These are phyloP conservation scores for Seiridium cupressi DNA, from an alignment of 2,329 filamentous ascomycete genomes.

Conservation along the genomic window DNA sequence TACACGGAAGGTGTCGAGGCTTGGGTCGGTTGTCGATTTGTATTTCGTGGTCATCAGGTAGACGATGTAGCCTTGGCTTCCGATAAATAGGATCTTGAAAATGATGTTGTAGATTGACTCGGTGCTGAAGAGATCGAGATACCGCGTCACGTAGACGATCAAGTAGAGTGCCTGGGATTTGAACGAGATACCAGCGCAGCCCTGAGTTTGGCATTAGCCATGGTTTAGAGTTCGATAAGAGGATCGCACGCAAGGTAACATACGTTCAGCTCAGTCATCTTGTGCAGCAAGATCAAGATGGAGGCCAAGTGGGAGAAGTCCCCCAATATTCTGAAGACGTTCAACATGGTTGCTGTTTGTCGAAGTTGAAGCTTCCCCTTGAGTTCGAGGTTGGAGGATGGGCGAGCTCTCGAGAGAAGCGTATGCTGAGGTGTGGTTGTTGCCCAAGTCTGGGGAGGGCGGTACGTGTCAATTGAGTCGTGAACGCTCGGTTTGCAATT, in stretches of 20 bases:
- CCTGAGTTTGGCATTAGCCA: conserved; percentile 53
- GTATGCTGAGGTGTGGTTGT: too few relatives aligned
- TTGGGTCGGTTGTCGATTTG: conserved; percentile 96
- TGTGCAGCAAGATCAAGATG: conserved; percentile 91
- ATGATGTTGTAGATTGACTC: conserved; percentile 85
- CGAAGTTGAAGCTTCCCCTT: too few relatives aligned
- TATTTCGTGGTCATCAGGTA: conserved; percentile 98
- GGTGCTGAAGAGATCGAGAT: conserved; percentile 88
- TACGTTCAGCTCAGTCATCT: conserved; percentile 93
- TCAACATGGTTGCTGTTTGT: conserved; percentile 33
- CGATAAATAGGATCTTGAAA: conserved; percentile 96
- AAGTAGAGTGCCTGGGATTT: conserved; percentile 97
- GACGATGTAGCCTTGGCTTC: conserved; percentile 86
- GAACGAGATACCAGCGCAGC: conserved; percentile 96
- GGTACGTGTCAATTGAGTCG: neutral
- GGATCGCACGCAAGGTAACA: conserved; percentile 22
- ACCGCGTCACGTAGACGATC: conserved; percentile 89
- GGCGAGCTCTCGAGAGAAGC: too few relatives aligned
- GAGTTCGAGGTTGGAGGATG: conserved; percentile 4
- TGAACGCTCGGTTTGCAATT: neutral
- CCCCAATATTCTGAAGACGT: conserved; percentile 60
- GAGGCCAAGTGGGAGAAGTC: conserved; percentile 95
- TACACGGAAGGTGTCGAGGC: conserved; percentile 95
- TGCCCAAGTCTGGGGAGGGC: neutral
- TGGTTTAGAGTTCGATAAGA: neutral